Percentiles rank a stretch among this genome's conserved stretches.
phyloP scores from a whole-genome alignment of 1,284 basidiomycete genomes.

The Cutaneotrichosporon arboriforme region DNA sequence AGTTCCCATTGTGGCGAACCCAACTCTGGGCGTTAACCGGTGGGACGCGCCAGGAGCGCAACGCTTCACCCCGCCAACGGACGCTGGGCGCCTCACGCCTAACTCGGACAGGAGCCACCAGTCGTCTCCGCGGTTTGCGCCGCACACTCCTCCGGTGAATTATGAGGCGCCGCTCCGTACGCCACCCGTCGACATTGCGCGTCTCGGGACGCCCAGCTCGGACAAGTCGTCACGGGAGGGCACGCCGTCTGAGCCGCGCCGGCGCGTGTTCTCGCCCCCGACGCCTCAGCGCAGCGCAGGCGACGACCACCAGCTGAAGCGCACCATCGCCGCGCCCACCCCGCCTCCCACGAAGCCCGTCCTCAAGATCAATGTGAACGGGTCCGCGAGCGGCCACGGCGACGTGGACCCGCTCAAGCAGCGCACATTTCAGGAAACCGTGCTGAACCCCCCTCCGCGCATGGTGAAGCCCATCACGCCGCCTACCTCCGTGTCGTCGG shows the following conservation, averaged over 20 bases:
- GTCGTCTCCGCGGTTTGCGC: not conserved
- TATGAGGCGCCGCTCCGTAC: not conserved
- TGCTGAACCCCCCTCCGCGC: not conserved
- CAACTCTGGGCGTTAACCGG: too few relatives aligned
- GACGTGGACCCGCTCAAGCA: too few relatives aligned
- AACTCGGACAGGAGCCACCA: not conserved
- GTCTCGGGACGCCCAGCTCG: not conserved
- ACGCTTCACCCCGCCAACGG: not conserved
- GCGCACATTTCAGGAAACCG: not conserved
- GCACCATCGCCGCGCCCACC: too few relatives aligned
- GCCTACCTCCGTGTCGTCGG: too few relatives aligned
- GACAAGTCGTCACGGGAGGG: not conserved
- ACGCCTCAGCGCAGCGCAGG: not conserved
- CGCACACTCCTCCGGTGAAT: too few relatives aligned
- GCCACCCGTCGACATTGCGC: not conserved
- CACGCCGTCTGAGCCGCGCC: not conserved
- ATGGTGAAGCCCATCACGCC: too few relatives aligned
- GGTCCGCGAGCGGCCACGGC: too few relatives aligned
- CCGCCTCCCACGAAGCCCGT: too few relatives aligned
- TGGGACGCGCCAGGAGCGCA: too few relatives aligned
- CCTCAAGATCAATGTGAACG: too few relatives aligned
- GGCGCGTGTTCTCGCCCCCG: not conserved
- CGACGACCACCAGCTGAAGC: not conserved
- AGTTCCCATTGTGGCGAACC: too few relatives aligned
- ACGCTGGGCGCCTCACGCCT: not conserved